Evolutionary conservation across 495 filamentous ascomycete genomes (phyloP), one percentile per base, ranked within the genome.

Genomic region (Aspergillus indologenus): DNA sequence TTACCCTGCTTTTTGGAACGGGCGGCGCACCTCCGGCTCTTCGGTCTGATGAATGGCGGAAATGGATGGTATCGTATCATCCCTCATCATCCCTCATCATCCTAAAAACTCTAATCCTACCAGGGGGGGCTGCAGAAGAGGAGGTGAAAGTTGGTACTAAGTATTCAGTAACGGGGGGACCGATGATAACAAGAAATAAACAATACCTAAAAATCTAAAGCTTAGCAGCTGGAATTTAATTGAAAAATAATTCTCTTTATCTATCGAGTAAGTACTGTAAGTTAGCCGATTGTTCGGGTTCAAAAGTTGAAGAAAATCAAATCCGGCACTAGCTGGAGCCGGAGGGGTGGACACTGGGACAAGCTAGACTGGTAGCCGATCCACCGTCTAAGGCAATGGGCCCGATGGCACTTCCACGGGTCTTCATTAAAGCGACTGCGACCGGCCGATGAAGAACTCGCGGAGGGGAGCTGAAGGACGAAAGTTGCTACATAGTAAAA

Each of bases 331-430:
- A 65, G 45, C 26, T 29, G 42, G 57, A 60, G 57, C 60, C 63
- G 52, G 50, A 56, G 56, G 43, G 57, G 60, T 63, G 64, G 60
- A 48, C 31, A 56, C 53, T 59, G 61, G 57, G 54, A 59, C 42
- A 20, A 48, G 53, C 23, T 23, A 51, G 44, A 45, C 21, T 53
- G 49, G 24, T n/a, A 43, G 54, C 59, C 40, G 54, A 61, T 61
- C 54, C 48, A 53, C 54, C 52, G 59, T 17, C 57, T 53, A 44
- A 54, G 54, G 34, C 42, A 48, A 52, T 56, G 62, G 62, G 34
- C 34, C 34, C 34, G 34, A 40, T 14, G 6, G 34, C 12, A 7
- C 34, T 14, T 40, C n/a, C 34, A 40, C 12, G 5, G 7, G 23
- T 46, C n/a, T 17, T 45, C n/a, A 56, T 59, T 50, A 45, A n/a